Evolutionary conservation across 73 alveolate genomes (phyloP).

Genomic region (Paramecium biaurelia): DNA sequence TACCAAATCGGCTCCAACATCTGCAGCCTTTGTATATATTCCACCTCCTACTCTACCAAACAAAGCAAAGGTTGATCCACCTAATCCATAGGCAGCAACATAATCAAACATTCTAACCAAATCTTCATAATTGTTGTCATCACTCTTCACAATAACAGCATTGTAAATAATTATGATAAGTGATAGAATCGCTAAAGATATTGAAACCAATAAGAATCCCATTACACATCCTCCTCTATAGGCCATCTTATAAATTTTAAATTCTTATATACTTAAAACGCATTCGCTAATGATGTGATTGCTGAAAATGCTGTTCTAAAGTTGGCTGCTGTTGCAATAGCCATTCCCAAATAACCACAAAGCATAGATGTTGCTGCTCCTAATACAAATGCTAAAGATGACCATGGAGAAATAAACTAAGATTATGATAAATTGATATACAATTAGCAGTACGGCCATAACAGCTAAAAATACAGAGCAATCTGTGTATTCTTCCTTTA

Average conservation of each 20-base stretch:
- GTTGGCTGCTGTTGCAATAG: conserved; percentile 83
- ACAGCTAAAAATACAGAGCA: conserved; percentile 65
- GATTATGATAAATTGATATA: conserved; percentile 49
- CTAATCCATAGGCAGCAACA: conserved; percentile 97
- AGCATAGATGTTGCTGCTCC: conserved; percentile 83
- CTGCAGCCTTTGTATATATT: conserved; percentile 98
- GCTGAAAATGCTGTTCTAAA: conserved; percentile 71
- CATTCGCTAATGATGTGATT: conserved; percentile 69
- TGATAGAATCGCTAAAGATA: conserved; percentile 75
- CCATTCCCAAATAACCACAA: conserved; percentile 91
- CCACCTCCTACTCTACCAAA: conserved; percentile 99
- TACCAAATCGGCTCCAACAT: conserved; percentile 95
- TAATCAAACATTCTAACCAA: conserved; percentile 77
- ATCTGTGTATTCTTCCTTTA: conserved; percentile 74
- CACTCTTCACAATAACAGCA: conserved; percentile 55
- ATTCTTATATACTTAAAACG: conserved; percentile 65
- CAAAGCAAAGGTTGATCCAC: conserved; percentile 97
- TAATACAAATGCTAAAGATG: conserved; percentile 77
- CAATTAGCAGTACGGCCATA: conserved; percentile 65
- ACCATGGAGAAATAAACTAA: conserved; percentile 63
- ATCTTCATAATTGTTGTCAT: conserved; percentile 23
- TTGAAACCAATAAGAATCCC: conserved; percentile 87
- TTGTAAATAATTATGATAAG: conserved; percentile 71
- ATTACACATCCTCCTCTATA: conserved; percentile 88
- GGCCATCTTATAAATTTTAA: conserved; percentile 78